These are phyloP conservation scores for Mycocentrospora acerina DNA, from an alignment of 2,329 filamentous ascomycete species.

Conservation along the genomic window DNA sequence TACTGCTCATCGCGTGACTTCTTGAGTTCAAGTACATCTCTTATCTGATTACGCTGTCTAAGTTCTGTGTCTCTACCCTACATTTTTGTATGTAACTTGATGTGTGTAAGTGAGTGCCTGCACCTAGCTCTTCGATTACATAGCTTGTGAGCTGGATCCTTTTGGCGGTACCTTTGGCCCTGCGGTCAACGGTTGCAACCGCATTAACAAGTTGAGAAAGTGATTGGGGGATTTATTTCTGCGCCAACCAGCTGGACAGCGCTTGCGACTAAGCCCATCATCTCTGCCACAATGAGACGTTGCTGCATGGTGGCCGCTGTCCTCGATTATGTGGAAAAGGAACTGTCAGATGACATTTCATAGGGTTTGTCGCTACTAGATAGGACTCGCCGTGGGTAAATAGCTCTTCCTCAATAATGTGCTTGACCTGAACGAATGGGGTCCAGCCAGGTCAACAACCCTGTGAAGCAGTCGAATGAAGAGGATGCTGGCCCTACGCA, in stretches of 20 bases:
- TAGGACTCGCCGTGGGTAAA: too few relatives aligned
- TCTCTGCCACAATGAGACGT: conserved; percentile 23
- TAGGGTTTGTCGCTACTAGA: too few relatives aligned
- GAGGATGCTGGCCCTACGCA: too few relatives aligned
- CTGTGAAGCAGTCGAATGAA: too few relatives aligned
- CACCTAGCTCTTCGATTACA: conserved; percentile 35
- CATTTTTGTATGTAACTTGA: conserved; percentile 26
- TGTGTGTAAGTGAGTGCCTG: conserved; percentile 30
- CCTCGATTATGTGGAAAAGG: too few relatives aligned
- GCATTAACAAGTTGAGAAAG: conserved; percentile 35
- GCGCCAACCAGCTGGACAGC: conserved; percentile 34
- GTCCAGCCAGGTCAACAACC: too few relatives aligned
- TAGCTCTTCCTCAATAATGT: too few relatives aligned
- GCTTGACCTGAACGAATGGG: too few relatives aligned
- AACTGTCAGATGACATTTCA: too few relatives aligned
- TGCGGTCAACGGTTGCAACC: conserved; percentile 30
- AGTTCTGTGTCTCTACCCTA: conserved; percentile 26
- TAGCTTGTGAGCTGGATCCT: conserved; percentile 30
- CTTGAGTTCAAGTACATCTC: conserved; percentile 21
- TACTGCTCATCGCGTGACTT: conserved; percentile 26
- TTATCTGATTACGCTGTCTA: conserved; percentile 30
- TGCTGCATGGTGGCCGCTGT: too few relatives aligned
- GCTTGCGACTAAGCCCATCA: conserved; percentile 28
- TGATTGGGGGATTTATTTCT: conserved; percentile 31
- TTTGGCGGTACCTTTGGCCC: conserved; percentile 31